Evolutionary conservation across 441 rosid species (phyloP).

Genomic region (Eugenia klotzschiana): DNA sequence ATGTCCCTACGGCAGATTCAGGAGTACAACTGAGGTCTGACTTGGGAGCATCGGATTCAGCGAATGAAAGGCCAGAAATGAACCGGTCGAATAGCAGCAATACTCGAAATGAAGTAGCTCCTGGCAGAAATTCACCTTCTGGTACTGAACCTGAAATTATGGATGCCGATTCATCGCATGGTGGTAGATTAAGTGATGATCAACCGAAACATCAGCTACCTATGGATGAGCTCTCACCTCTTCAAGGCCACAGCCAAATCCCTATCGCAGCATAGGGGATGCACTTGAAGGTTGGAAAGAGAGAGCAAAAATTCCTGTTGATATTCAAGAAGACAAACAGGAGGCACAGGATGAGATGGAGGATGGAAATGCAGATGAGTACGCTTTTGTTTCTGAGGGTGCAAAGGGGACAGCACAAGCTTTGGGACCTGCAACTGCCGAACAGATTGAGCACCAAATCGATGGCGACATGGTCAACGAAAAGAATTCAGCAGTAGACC

Average conservation of each 20-base stretch:
- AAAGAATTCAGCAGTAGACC: constrained; percentile 28
- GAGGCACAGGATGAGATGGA: constrained; percentile 45
- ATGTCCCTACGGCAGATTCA: constrained; percentile 35
- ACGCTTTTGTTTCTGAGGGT: constrained; percentile 60
- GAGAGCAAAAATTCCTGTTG: constrained; percentile 62
- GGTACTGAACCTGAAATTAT: constrained; percentile 35
- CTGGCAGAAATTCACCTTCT: constrained; percentile 38
- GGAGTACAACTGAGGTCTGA: constrained; percentile 44
- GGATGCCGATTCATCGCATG: constrained; percentile 36
- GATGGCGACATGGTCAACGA: constrained; percentile 26
- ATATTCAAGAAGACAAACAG: constrained; percentile 36
- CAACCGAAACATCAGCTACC: constrained; percentile 26
- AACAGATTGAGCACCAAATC: constrained; percentile 56
- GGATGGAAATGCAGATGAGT: constrained; percentile 65
- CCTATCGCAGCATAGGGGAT: constrained; percentile 74
- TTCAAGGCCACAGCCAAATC: constrained; percentile 50
- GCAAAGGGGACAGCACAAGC: constrained; percentile 82
- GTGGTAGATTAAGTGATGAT: constrained; percentile 42
- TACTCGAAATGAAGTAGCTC: constrained; percentile 30
- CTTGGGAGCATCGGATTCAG: constrained; percentile 30
- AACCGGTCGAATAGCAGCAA: constrained; percentile 31
- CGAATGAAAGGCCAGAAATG: constrained; percentile 39
- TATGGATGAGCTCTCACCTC: constrained; percentile 28
- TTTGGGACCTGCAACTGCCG: constrained; percentile 79
- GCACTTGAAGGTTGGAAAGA: constrained; percentile 92